These are phyloP conservation scores for Penicillium angulare DNA, from an alignment of 495 filamentous ascomycete species.

Conservation along the genomic window DNA sequence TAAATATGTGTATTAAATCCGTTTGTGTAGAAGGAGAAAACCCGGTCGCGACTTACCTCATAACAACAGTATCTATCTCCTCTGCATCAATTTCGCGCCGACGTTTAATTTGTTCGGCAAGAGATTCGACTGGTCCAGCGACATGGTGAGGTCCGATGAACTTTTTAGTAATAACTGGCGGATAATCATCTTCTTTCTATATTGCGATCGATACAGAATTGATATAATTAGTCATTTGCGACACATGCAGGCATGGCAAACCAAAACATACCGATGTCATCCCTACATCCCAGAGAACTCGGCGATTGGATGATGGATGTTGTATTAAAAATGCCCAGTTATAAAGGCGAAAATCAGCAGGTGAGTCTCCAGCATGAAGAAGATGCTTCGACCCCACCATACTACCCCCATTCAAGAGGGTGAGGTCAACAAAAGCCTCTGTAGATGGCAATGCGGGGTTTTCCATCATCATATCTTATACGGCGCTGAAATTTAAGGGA, in stretches of 20 bases:
- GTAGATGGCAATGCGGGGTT: too few relatives aligned
- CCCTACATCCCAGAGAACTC: not conserved
- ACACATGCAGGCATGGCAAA: too few relatives aligned
- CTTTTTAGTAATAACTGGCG: not conserved
- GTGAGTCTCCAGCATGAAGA: not conserved
- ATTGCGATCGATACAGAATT: not conserved
- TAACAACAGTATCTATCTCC: not conserved
- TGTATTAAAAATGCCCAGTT: slow-evolving; percentile 3
- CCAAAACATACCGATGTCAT: not conserved
- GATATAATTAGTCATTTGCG: not conserved
- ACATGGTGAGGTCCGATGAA: not conserved
- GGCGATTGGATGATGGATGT: not conserved
- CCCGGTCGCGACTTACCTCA: not conserved
- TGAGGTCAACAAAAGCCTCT: not conserved
- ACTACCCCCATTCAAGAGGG: not conserved
- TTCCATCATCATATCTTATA: too few relatives aligned
- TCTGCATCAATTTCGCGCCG: not conserved
- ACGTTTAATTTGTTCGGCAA: not conserved
- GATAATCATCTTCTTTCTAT: not conserved
- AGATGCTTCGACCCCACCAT: not conserved
- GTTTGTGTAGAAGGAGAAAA: not conserved
- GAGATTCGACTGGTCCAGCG: not conserved
- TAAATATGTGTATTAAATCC: not conserved
- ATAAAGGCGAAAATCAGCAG: not conserved
- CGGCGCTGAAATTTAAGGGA: too few relatives aligned